Base-by-base conservation (phyloP, 2,329 filamentous ascomycete genomes). In the Phyllosticta citriasiana region DNA sequence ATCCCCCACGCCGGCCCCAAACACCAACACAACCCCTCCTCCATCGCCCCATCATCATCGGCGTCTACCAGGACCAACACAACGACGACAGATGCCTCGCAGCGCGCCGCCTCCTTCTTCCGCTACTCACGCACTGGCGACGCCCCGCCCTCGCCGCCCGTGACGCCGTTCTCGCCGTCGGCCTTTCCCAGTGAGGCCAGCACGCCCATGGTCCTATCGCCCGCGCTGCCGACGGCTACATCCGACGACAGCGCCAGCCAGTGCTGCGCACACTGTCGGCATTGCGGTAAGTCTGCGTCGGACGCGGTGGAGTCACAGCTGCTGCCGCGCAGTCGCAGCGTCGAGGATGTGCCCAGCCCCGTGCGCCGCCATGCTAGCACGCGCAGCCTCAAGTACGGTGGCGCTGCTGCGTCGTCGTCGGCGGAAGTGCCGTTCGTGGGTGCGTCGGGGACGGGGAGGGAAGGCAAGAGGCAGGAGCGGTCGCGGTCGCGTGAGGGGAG, bases 121-220 rank as follows among this genome's bases (percentile, higher is more conserved):
- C 40, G n/a, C 40, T n/a, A 47, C 16, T 16, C 26, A 14, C 57
- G 16, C 58, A 55, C 53, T 47, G 74, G 69, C 35, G 72, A 66
- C 25, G 53, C 58, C 9, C 58, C 58, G 12, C 58, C 58, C 12
- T 54, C 55, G 5, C 60, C 60, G 10, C 60, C 60, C 24, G 55
- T 62, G 30, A 62, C 60, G 55, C 60, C 60, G 30, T 62, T 62
- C 27, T 62, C 60, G 14, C 60, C 60, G 8, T 35, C 55, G 14
- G 60, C 60, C 14, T 62, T 62, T 33, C 60, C 55, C 10, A 35
- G 26, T 26, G 50, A 25, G 24, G 25, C 27, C 2, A 30, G 40
- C 10, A 19, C 33, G 27, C 30, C 19, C 26, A 22, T 14, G 5
- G 52, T 27, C 22, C 22, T 27, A 22, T 24, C 52, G 14, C 52